These are phyloP conservation scores for Tuctoria greenei DNA, from an alignment of 176 grass and related monocot species.

Conservation along the genomic window DNA sequence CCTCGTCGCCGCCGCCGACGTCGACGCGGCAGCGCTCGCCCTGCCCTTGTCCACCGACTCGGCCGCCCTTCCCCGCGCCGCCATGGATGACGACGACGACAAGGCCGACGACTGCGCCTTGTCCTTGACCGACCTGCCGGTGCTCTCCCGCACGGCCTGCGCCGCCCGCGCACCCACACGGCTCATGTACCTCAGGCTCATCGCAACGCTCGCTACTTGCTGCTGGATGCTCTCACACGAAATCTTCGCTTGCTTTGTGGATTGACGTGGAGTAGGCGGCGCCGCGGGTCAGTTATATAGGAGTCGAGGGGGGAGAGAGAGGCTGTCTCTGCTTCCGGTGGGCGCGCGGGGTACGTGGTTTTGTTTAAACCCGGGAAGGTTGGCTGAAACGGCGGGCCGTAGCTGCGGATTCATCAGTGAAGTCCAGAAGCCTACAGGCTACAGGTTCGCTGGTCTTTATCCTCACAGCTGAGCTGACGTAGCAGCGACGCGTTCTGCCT, in stretches of 20 bases:
- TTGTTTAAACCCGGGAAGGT: background rate
- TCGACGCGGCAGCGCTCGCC: slow-evolving; percentile 4
- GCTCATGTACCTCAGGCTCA: slow-evolving; percentile 71
- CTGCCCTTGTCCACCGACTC: slow-evolving; percentile 47
- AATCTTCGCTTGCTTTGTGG: background rate
- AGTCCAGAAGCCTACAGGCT: slow-evolving; percentile 33
- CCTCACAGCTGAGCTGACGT: background rate
- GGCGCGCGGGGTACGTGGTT: background rate
- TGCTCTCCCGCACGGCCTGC: slow-evolving; percentile 46
- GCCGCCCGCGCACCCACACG: slow-evolving; percentile 50
- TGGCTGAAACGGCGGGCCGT: slow-evolving; percentile 14
- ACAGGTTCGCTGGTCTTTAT: slow-evolving; percentile 5
- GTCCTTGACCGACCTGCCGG: slow-evolving; percentile 55
- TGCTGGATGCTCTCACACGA: background rate
- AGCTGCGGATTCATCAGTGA: background rate
- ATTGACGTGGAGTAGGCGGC: background rate
- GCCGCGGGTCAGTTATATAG: background rate
- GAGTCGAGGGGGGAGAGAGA: background rate
- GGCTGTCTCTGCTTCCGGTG: background rate
- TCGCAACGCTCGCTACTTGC: background rate
- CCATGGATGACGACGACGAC: slow-evolving; percentile 31
- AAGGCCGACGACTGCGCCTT: slow-evolving; percentile 39
- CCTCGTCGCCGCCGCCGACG: slow-evolving; percentile 11
- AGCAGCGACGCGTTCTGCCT: background rate
- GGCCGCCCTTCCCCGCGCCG: slow-evolving; percentile 27